These are phyloP conservation scores for Ganoderma lucidum DNA, from an alignment of 1,284 basidiomycete species.

Conservation along the genomic window DNA sequence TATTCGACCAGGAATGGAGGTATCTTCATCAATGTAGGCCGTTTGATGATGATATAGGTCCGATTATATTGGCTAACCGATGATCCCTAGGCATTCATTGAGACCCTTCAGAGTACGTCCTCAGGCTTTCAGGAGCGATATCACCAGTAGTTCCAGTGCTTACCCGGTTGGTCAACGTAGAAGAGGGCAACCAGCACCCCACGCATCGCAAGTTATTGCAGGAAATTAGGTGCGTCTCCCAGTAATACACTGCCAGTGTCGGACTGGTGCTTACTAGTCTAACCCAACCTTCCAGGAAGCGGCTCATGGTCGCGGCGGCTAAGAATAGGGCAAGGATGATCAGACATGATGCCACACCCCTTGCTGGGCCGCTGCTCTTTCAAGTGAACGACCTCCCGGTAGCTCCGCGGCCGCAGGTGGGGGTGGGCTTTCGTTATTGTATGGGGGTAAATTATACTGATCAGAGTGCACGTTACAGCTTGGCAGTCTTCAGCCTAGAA, in stretches of 20 bases:
- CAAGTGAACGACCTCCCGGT: background rate
- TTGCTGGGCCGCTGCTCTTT: background rate
- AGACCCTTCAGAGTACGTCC: background rate
- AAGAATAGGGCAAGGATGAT: background rate
- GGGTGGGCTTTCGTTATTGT: background rate
- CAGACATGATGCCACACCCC: background rate
- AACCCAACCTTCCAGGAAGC: background rate
- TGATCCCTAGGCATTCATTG: background rate
- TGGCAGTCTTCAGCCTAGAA: background rate
- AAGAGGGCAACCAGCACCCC: background rate
- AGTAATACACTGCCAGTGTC: too few species aligned
- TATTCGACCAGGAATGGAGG: background rate
- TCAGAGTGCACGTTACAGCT: background rate
- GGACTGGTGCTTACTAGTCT: background rate
- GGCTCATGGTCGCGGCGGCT: background rate
- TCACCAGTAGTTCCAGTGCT: background rate
- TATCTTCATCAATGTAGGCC: background rate
- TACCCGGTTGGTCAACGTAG: background rate
- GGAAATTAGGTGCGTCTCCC: background rate
- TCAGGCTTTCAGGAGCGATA: background rate
- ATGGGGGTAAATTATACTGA: background rate
- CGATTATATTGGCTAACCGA: background rate
- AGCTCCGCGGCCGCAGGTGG: background rate
- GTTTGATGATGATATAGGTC: background rate
- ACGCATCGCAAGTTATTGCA: background rate